A percentile compares a stretch with the other conserved stretches of the same genome.
These are phyloP conservation scores for Cladophialophora immunda DNA, from an alignment of 2,329 filamentous ascomycete species.

Conservation along the genomic window DNA sequence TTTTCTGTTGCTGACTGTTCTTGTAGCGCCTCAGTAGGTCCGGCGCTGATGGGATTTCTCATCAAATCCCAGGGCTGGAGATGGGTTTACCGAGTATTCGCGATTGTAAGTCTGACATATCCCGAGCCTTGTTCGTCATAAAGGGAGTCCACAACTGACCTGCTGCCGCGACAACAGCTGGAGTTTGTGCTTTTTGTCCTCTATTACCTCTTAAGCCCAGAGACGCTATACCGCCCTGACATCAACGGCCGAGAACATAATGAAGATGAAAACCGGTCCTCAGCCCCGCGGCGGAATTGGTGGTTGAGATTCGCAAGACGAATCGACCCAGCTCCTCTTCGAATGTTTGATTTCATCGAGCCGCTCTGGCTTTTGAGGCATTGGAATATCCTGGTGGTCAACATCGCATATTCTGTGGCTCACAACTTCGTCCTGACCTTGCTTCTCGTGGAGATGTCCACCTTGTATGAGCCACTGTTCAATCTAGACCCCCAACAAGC, in stretches of 20 bases:
- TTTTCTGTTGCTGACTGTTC: too few species aligned
- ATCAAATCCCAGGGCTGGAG: not conserved
- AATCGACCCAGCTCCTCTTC: not conserved
- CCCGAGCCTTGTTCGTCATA: not conserved
- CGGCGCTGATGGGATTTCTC: constrained; percentile 8
- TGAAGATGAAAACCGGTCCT: too few species aligned
- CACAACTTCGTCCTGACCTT: constrained; percentile 11
- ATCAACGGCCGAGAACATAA: not conserved
- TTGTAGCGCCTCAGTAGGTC: not conserved
- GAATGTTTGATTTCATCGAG: not conserved
- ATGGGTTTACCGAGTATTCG: constrained; percentile 8
- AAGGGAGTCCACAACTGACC: too few species aligned
- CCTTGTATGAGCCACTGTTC: constrained; percentile 2
- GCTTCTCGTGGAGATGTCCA: constrained; percentile 1
- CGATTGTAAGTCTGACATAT: constrained; percentile 3
- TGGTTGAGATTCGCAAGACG: not conserved
- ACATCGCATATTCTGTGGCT: constrained; percentile 7
- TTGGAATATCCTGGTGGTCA: not conserved
- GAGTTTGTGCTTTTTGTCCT: constrained; percentile 2
- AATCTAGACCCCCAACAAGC: constrained; percentile 1
- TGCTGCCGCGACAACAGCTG: not conserved
- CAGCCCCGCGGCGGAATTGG: not conserved
- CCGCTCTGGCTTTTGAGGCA: constrained; percentile 7
- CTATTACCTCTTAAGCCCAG: constrained; percentile 5
- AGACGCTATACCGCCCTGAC: not conserved